A percentile compares a stretch with the other conserved stretches of the same genome.
Evolutionary conservation across 306 rosid genomes (phyloP).

Genomic region (Sphenostylis stenocarpa): DNA sequence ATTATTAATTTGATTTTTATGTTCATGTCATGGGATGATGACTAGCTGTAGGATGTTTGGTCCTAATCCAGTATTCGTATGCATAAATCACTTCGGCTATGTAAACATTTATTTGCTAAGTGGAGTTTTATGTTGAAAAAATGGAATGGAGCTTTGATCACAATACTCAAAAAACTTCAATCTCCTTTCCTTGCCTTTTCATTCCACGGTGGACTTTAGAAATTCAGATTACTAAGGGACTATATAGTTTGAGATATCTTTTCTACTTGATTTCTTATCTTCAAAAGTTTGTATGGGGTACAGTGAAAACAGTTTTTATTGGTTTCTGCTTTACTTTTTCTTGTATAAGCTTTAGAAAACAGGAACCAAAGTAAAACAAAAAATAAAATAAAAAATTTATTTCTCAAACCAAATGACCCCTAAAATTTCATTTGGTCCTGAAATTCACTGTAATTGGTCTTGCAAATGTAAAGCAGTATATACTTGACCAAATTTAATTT

Average conservation of each 20-base stretch:
- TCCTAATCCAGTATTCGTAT: background rate
- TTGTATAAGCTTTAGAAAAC: background rate
- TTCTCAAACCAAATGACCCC: background rate
- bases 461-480: constrained; percentile 16
- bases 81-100: background rate
- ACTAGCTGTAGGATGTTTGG: constrained; percentile 5
- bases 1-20: constrained; percentile 6
- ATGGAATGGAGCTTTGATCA: constrained; percentile 3
- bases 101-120: background rate
- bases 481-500: background rate
- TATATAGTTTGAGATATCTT: background rate
- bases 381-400: too few relatives aligned
- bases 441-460: constrained; percentile 7
- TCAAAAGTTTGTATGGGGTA: background rate
- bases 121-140: background rate
- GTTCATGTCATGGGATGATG: background rate
- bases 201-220: background rate
- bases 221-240: background rate
- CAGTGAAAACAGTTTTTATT: background rate
- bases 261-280: background rate
- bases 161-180: background rate
- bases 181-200: constrained; percentile 12
- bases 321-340: background rate
- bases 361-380: background rate
- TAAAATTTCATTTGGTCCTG: background rate